Evolutionary conservation across 2,329 filamentous ascomycete genomes (phyloP), one percentile per base, ranked within the genome.

Genomic region (Pyricularia grisea): DNA sequence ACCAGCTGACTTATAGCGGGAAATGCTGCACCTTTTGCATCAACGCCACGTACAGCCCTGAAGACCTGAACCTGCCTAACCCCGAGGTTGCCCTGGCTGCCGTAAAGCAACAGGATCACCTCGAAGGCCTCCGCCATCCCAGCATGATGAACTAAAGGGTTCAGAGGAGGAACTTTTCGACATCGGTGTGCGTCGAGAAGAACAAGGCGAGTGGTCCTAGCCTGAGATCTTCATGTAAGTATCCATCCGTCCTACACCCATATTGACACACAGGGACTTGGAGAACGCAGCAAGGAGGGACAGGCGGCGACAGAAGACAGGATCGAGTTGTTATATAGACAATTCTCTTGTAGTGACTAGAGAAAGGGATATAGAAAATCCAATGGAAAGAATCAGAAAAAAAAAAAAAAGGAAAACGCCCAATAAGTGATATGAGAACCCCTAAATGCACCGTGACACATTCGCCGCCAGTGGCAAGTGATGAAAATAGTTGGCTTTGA

Each of bases 391-490:
- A 25, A 60, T 25, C 20, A 60, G 14, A 31, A 63, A 63, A 61
- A 28, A 28, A 28, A 31, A 63, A 63, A 61, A 28, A 28, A 28
- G 6, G 6, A 28, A 17, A 63, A 30, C 60, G 60, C 60, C 60
- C 25, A 17, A 28, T 27, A 63, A 63, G n/a, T 25, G 60, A 63
- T 17, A 28, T 27, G 14, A 63, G 25, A 63, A 12, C 10, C 60
- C 30, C 23, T 36, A 60, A 68, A 68, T 68, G 67, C 67, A 55
- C 67, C 67, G 31, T 36, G 31, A 28, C 33, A 31, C 6, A 50
- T 65, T 61, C 25, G 55, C 36, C 11, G 23, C 30, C 50, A 67
- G 25, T 58, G 20, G 25, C 30, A 30, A 36, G 58, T 61, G 11
- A 25, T 27, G 58, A 61, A 27, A 61, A 27, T 6, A 27, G 12